These are phyloP conservation scores for Cladosporium sp. DNA, from an alignment of 2,329 filamentous ascomycete genomes.

Conservation along the genomic window DNA sequence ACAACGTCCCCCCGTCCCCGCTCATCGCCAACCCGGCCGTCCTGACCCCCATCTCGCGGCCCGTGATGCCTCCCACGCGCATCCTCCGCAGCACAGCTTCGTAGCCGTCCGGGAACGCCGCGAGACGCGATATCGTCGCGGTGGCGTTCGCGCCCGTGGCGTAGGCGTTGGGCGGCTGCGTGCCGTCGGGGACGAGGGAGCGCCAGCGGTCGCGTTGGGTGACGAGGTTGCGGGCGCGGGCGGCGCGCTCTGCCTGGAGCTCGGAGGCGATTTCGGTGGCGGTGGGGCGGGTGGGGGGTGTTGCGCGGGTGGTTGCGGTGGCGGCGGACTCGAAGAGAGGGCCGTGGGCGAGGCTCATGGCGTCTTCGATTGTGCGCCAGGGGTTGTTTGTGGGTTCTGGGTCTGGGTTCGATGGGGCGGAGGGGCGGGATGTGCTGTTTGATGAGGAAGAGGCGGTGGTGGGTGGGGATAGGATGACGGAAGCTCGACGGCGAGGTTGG, in stretches of 20 bases:
- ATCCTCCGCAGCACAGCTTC: constrained; percentile 27
- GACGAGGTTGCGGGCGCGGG: constrained; percentile 24
- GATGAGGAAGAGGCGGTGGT: constrained; percentile 18
- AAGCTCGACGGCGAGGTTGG: constrained; percentile 42
- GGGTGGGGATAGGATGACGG: constrained; percentile 40
- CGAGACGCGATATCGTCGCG: constrained; percentile 14
- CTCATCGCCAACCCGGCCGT: constrained; percentile 53
- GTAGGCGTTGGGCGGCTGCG: constrained; percentile 18
- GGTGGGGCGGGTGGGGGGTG: constrained; percentile 13
- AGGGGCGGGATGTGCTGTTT: constrained; percentile 1
- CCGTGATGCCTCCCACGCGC: constrained; percentile 19
- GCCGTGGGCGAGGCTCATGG: constrained; percentile 41
- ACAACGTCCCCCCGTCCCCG: constrained; percentile 48
- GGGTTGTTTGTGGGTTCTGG: constrained; percentile 39
- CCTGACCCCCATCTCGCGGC: constrained; percentile 40
- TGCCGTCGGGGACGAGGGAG: constrained; percentile 20
- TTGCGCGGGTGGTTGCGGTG: background rate
- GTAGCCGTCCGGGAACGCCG: constrained; percentile 29
- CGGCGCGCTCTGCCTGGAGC: constrained; percentile 21
- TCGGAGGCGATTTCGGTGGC: constrained; percentile 18
- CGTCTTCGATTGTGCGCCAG: constrained; percentile 51
- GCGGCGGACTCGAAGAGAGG: constrained; percentile 36
- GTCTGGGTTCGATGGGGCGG: constrained; percentile 27
- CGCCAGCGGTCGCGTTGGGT: constrained; percentile 28
- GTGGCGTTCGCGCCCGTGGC: constrained; percentile 17